Percentiles rank a stretch among this genome's conserved stretches.
Conservation (phyloP, 768 basidiomycete genomes). For the Tulasnella sp. region DNA sequence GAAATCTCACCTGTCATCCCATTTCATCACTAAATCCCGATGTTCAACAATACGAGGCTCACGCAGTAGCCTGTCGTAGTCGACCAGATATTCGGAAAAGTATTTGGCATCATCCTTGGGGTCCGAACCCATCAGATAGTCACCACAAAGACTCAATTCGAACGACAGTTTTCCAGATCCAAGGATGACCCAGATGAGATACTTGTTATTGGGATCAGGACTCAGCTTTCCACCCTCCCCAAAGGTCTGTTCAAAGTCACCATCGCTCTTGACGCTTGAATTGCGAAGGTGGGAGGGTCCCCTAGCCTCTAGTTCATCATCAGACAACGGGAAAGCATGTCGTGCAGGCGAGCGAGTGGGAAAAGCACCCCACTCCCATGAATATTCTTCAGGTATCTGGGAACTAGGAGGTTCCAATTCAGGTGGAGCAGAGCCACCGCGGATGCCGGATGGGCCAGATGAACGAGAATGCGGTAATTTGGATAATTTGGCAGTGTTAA, state of each 20-base stretch:
- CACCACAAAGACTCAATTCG: constrained; percentile 53
- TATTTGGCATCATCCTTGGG: constrained; percentile 33
- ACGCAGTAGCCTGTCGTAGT: constrained; percentile 51
- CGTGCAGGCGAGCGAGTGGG: constrained; percentile 65
- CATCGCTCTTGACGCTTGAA: constrained; percentile 20
- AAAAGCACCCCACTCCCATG: constrained; percentile 91
- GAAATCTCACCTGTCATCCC: constrained; percentile 46
- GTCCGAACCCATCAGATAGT: constrained; percentile 18
- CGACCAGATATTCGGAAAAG: constrained; percentile 51
- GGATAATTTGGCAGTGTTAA: too few species aligned
- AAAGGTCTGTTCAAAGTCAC: constrained; percentile 23
- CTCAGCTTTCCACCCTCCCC: constrained; percentile 45
- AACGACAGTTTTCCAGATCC: constrained; percentile 51
- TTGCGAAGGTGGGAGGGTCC: not conserved
- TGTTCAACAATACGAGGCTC: constrained; percentile 49
- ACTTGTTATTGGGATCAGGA: constrained; percentile 45
- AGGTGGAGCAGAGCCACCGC: constrained; percentile 13
- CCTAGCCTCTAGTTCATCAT: not conserved
- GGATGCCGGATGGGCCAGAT: not conserved
- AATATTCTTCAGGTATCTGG: constrained; percentile 41
- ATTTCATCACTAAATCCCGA: constrained; percentile 58
- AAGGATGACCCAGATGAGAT: constrained; percentile 49
- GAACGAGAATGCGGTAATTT: too few species aligned
- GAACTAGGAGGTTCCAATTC: constrained; percentile 3
- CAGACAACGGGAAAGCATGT: constrained; percentile 30